Evolutionary conservation across 306 rosid genomes (phyloP).

Genomic region (Argentina anserina): DNA sequence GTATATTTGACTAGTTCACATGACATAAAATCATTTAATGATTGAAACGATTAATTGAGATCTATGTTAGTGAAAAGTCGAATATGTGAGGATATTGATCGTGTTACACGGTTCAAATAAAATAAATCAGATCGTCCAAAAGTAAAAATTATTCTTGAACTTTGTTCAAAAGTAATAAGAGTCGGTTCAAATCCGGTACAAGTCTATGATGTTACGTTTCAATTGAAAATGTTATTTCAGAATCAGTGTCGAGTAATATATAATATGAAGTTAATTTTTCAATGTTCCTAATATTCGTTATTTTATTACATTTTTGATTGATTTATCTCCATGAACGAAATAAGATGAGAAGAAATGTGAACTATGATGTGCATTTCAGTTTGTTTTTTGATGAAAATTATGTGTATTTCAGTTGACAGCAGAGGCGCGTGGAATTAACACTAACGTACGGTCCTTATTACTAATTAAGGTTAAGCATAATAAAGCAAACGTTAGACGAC

Average conservation of each 20-base stretch:
- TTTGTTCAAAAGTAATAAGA: neutral
- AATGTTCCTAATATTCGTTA: neutral
- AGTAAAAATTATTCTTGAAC: neutral
- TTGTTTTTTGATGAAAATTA: no score
- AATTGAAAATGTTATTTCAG: neutral
- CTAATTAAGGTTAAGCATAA: neutral
- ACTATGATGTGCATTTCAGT: neutral
- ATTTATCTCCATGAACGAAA: neutral
- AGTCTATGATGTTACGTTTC: neutral
- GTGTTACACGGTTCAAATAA: neutral
- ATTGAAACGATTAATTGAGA: neutral
- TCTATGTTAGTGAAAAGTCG: no score
- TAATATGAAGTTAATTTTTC: neutral
- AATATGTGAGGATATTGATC: no score
- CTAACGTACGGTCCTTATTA: neutral
- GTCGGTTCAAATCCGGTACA: neutral
- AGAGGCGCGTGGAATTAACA: slow-evolving; percentile 12
- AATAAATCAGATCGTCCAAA: neutral
- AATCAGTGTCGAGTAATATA: neutral
- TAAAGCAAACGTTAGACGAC: slow-evolving; percentile 2
- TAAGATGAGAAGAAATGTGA: neutral
- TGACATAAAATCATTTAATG: neutral
- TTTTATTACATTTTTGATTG: neutral
- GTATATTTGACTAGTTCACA: no score
- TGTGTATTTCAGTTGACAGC: neutral